Evolutionary conservation across 306 rosid species (phyloP).

Genomic region (Biancaea sappan): DNA sequence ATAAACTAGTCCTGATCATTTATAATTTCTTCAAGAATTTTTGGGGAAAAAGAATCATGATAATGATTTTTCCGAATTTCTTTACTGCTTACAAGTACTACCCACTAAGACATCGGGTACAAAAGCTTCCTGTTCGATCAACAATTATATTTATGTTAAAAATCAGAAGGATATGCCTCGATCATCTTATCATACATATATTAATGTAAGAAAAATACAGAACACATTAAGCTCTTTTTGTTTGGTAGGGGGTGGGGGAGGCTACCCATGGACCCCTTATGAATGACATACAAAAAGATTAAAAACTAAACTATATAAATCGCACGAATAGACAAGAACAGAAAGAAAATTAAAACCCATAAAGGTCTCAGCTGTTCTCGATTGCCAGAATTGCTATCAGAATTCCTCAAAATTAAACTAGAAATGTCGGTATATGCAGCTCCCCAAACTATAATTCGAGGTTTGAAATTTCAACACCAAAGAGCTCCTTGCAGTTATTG

Average conservation of each 20-base stretch:
- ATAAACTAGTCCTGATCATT: neutral
- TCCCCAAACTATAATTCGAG: neutral
- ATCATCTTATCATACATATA: neutral
- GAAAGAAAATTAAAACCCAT: neutral
- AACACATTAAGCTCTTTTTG: neutral
- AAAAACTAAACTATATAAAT: neutral
- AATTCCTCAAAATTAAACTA: constrained; percentile 3
- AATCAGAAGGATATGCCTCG: neutral
- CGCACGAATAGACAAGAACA: neutral
- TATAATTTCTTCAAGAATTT: neutral
- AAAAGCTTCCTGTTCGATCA: neutral
- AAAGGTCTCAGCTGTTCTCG: neutral
- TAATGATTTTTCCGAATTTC: neutral
- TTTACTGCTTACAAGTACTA: neutral
- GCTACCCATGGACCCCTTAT: neutral
- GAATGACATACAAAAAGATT: neutral
- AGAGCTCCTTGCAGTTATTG: neutral
- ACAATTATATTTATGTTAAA: neutral
- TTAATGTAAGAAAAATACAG: neutral
- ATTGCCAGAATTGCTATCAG: neutral
- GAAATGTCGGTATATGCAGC: neutral
- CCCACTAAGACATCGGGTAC: neutral
- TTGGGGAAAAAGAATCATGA: neutral
- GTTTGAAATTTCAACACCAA: neutral
- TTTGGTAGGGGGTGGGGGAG: neutral